Evolutionary conservation across 192 early-diverging fungal species (phyloP).

Genomic region (Mortierella hygrophila): DNA sequence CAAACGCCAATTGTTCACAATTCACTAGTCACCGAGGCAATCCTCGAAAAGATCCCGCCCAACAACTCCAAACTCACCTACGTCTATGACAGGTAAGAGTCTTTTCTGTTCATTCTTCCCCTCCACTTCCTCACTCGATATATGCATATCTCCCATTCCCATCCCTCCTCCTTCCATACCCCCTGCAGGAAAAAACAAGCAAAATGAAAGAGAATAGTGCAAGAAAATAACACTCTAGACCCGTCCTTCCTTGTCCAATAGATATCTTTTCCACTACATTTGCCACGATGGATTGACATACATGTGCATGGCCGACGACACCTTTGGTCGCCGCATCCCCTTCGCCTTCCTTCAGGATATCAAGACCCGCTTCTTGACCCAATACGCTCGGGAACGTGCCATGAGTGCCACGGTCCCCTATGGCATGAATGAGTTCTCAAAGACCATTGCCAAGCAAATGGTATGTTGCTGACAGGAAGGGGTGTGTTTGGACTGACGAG

Average conservation of each 20-base stretch:
- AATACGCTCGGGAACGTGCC: slow-evolving; percentile 68
- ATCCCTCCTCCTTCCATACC: background rate
- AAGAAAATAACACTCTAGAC: background rate
- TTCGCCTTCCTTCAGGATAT: slow-evolving; percentile 93
- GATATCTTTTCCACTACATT: slow-evolving; percentile 94
- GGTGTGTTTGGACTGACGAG: background rate
- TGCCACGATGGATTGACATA: slow-evolving; percentile 83
- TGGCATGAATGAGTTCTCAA: slow-evolving; percentile 87
- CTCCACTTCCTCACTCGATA: background rate
- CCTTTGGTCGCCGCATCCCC: slow-evolving; percentile 81
- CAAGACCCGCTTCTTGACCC: slow-evolving; percentile 70
- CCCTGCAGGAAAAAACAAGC: background rate
- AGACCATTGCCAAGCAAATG: slow-evolving; percentile 86
- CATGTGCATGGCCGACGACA: slow-evolving; percentile 87
- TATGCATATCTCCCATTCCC: background rate
- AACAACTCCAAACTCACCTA: slow-evolving; percentile 94
- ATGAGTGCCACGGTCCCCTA: slow-evolving; percentile 70
- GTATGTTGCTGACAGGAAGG: slow-evolving; percentile 46
- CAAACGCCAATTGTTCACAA: background rate
- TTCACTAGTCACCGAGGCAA: slow-evolving; percentile 79
- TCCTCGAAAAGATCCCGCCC: slow-evolving; percentile 90
- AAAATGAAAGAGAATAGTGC: slow-evolving; percentile 10
- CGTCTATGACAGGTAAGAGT: slow-evolving; percentile 82
- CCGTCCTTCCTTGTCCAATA: slow-evolving; percentile 23
- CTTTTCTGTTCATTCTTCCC: background rate